A percentile compares a stretch with the other conserved stretches of the same genome.
These are phyloP conservation scores for Talaromyces marneffei DNA, from an alignment of 2,329 filamentous ascomycete genomes.

Conservation along the genomic window DNA sequence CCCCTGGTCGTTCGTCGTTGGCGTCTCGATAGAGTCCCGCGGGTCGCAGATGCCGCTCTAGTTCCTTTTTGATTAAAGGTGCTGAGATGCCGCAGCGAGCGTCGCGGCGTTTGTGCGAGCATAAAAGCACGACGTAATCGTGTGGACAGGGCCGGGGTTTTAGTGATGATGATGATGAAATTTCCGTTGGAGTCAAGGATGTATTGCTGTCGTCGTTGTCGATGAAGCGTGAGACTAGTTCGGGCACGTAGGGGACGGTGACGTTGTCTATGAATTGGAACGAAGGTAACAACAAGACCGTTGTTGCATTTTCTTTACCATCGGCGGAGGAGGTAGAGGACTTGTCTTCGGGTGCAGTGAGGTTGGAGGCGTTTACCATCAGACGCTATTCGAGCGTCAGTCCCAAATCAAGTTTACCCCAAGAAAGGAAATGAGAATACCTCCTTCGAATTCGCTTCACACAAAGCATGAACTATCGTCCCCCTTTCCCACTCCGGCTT, in stretches of 20 bases:
- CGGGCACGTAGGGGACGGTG: slow-evolving; percentile 57
- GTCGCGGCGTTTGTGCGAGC: slow-evolving; percentile 82
- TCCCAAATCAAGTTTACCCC: not conserved
- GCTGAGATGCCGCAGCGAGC: slow-evolving; percentile 87
- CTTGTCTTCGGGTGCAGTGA: slow-evolving; percentile 19
- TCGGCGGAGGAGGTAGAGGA: not conserved
- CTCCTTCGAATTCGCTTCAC: slow-evolving; percentile 49
- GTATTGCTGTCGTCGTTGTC: slow-evolving; percentile 21
- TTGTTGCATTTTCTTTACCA: slow-evolving; percentile 49
- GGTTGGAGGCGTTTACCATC: slow-evolving; percentile 35
- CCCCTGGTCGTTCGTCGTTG: slow-evolving; percentile 74
- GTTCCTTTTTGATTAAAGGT: slow-evolving; percentile 70
- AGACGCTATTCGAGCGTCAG: slow-evolving; percentile 21
- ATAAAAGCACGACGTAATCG: slow-evolving; percentile 76
- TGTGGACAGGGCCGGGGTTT: slow-evolving; percentile 64
- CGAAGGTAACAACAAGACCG: slow-evolving; percentile 71
- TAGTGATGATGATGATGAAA: slow-evolving; percentile 21
- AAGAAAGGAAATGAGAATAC: slow-evolving; percentile 14
- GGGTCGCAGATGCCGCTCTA: slow-evolving; percentile 75
- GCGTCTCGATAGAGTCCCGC: slow-evolving; percentile 73
- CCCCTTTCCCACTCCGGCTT: slow-evolving; percentile 35
- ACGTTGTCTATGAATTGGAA: slow-evolving; percentile 76
- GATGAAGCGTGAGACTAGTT: slow-evolving; percentile 60
- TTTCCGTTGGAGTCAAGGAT: slow-evolving; percentile 16
- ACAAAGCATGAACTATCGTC: slow-evolving; percentile 46